Evolutionary conservation across 371 early-diverging fungal species (phyloP), one percentile per base, ranked within the genome.

Genomic region (Mortierella sp.): DNA sequence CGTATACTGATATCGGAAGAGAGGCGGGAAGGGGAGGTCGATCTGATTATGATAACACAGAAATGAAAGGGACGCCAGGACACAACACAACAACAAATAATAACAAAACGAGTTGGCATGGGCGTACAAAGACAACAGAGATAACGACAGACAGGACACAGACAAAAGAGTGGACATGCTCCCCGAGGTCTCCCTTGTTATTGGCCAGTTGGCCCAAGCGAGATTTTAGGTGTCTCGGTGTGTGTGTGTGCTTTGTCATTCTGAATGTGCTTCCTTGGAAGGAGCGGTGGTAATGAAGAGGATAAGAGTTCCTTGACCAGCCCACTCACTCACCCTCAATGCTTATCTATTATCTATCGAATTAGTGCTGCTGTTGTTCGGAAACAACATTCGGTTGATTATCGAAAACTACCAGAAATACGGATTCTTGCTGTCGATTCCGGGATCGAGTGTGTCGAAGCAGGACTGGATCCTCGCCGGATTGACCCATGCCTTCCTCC

Each of bases 401-500:
- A 91, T 97, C 63, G 97, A 97, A 77, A 97, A 97, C 80, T 95
- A 91, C 85, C 82, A 92, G 85, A 97, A 97, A 80, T 97, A 97
- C 80, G 97, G 97, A 26, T 89, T 96, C 39, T 87, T 97, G 55
- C 88, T 97, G 74, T 88, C 89, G 68, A 76, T 92, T n/a, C 94
- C 94, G 8, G 91, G 92, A 69, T 87, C 89, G 61, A 85, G 87
- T 37, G 76, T 85, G 71, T 88, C 90, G 11, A 76, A 79, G 61
- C 84, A 87, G 72, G 94, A 94, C 79, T 93, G 90, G 85, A 83
- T 88, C 64, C 76, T 88, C 53, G 87, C 87, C 58, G 79, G 88
- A 7, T 68, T 91, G 29, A 90, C 92, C 9, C 85, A 89, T 70
- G 69, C 89, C 1, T 78, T 87, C 69, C 87, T 94, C 11, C 91